Base-by-base conservation (phyloP, 2,329 filamentous ascomycete genomes). In the Colletotrichum sp. region DNA sequence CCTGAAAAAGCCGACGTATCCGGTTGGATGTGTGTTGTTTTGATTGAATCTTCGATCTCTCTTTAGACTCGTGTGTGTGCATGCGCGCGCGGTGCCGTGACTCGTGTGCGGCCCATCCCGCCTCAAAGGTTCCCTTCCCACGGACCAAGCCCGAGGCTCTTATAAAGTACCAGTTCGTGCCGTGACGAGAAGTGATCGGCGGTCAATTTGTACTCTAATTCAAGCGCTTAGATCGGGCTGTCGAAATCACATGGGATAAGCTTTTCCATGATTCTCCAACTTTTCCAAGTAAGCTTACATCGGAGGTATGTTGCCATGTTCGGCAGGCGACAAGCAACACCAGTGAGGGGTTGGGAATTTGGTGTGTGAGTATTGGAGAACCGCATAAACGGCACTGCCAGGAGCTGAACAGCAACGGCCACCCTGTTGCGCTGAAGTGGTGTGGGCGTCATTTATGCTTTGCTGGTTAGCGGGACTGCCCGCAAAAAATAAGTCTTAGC, bases 271-370 rank as follows among this genome's bases (percentile, higher is more conserved):
- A 52, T 7, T 21, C 4, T 66, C 26, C 24, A 30, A 32, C 13
- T 18, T 66, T 28, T 66, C 7, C 34, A 21, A 48, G 30, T 34
- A 24, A 28, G 48, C 38, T n/a, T 62, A 69, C 69, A 55, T 74
- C 72, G 72, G 72, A 67, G 52, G 12, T 67, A n/a, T 38, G 21
- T 75, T 72, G 13, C 73, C 62, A 7, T 67, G 38, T 75, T 75
- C n/a, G 73, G 73, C 62, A 74, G 69, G 73, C 69, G 62, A 66
- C 69, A 62, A 62, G 52, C 4, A 3, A 26, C 32, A 32, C 24
- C 32, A 26, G 16, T 28, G 18, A 52, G 43, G 61, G 13, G 16
- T 63, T 63, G 59, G 3, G 3, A 18, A 4, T 7, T n/a, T 36
- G 66, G 43, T 34, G 32, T 21, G 61, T 21, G 4, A 21, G 34